phyloP scores from a whole-genome alignment of 2,329 filamentous ascomycete species.

The Stemphylium beticola region DNA sequence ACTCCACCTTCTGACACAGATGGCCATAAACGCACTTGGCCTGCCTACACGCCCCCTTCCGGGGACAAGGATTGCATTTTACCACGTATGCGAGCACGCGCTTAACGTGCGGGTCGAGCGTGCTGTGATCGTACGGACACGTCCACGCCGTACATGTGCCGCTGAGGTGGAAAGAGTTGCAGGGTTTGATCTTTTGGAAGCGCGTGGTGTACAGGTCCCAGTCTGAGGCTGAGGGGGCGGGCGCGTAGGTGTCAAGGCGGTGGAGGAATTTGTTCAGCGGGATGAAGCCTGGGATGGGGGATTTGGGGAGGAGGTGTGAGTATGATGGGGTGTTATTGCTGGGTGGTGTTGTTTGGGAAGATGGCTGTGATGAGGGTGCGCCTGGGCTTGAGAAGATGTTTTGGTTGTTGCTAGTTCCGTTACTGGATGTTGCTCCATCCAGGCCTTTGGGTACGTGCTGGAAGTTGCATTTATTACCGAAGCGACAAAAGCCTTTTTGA shows the following conservation, averaged over 20 bases:
- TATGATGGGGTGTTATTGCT: conserved; percentile 23
- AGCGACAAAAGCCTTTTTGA: conserved; percentile 34
- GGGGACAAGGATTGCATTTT: conserved; percentile 52
- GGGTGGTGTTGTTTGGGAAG: background rate
- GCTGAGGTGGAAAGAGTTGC: conserved; percentile 57
- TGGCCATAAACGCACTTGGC: conserved; percentile 57
- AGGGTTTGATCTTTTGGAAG: conserved; percentile 51
- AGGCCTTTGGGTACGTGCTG: conserved; percentile 16
- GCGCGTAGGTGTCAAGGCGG: conserved; percentile 55
- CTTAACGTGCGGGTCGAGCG: conserved; percentile 49
- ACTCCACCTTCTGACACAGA: conserved; percentile 48
- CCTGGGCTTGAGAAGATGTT: background rate
- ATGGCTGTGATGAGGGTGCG: background rate
- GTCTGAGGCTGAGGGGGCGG: conserved; percentile 46
- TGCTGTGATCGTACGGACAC: conserved; percentile 56
- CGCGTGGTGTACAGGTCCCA: conserved; percentile 49
- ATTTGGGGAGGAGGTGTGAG: conserved; percentile 26
- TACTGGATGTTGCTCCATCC: background rate
- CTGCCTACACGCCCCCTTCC: conserved; percentile 51
- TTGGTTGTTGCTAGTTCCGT: background rate
- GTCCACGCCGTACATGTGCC: conserved; percentile 42
- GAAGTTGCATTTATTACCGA: conserved; percentile 31
- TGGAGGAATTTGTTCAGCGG: conserved; percentile 56
- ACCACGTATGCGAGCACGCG: conserved; percentile 55
- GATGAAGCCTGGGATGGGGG: conserved; percentile 39